phyloP scores from a whole-genome alignment of 371 early-diverging fungal genomes.

The Capillidium rhysosporum region DNA sequence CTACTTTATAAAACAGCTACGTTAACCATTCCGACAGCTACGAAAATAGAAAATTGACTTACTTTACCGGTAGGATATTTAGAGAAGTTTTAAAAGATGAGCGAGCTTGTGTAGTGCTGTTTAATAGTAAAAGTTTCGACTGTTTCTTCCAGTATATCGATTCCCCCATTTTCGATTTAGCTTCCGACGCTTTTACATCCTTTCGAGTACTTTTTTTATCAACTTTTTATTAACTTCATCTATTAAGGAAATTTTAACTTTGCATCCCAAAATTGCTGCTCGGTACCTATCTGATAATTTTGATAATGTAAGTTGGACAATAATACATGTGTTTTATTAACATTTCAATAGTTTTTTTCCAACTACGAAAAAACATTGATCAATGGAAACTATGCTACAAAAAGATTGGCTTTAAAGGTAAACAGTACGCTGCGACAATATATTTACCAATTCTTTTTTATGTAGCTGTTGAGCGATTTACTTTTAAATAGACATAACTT shows the following conservation, averaged over 20 bases:
- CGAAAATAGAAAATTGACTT: background rate
- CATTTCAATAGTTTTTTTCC: background rate
- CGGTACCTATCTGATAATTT: background rate
- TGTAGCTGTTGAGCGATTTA: slow-evolving; percentile 2
- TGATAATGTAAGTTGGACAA: background rate
- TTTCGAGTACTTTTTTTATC: background rate
- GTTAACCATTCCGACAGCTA: background rate
- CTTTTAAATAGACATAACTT: slow-evolving; percentile 1
- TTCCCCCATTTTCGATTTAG: background rate
- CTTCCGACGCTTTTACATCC: background rate
- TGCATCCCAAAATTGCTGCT: background rate
- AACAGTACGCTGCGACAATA: too few species aligned
- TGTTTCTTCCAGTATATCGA: slow-evolving; percentile 4
- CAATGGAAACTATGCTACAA: background rate
- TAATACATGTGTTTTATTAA: background rate
- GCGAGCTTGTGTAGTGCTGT: background rate
- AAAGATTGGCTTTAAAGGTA: slow-evolving; percentile 2
- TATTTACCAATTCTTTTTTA: too few species aligned
- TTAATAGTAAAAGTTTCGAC: background rate
- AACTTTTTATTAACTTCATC: background rate
- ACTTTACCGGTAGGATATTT: background rate
- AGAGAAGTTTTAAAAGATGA: background rate
- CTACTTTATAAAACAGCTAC: background rate
- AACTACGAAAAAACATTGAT: background rate
- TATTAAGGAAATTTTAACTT: background rate